phyloP scores from a whole-genome alignment of 768 basidiomycete genomes.

The Naematelia aurantialba region DNA sequence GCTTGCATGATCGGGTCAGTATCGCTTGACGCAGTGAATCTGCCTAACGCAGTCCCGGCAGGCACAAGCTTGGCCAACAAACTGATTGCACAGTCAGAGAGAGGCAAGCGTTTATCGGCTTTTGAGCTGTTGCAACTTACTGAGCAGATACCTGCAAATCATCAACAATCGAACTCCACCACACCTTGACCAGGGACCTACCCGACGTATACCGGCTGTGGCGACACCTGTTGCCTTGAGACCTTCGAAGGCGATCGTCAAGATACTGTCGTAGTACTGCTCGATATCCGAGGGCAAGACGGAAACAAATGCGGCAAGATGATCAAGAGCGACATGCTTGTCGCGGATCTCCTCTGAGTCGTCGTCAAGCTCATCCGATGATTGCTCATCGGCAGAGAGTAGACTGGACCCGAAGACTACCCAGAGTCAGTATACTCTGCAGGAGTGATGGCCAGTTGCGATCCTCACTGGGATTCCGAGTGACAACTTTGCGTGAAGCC shows the following conservation, averaged over 20 bases:
- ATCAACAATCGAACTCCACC: neutral
- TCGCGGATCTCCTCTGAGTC: constrained; percentile 31
- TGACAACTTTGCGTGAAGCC: constrained; percentile 53
- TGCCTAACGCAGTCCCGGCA: neutral
- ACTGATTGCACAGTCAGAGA: too few relatives aligned
- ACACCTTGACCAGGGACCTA: neutral
- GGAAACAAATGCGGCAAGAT: constrained; percentile 29
- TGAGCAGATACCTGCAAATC: neutral
- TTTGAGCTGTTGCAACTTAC: neutral
- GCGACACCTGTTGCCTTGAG: neutral
- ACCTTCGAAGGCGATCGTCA: constrained; percentile 27
- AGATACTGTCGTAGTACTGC: constrained; percentile 19
- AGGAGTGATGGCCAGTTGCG: too few relatives aligned
- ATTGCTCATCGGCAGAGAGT: constrained; percentile 15
- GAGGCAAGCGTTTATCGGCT: too few relatives aligned
- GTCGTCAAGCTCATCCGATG: constrained; percentile 65
- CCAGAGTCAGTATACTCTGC: constrained; percentile 67
- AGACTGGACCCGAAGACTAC: constrained; percentile 51
- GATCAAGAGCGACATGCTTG: constrained; percentile 31
- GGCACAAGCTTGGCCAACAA: neutral
- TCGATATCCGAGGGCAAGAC: constrained; percentile 20
- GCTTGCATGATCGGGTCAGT: neutral
- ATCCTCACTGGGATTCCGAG: neutral
- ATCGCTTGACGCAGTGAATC: neutral
- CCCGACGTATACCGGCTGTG: neutral